phyloP scores from a whole-genome alignment of 2,329 filamentous ascomycete species.

The Escovopsis weberi region DNA sequence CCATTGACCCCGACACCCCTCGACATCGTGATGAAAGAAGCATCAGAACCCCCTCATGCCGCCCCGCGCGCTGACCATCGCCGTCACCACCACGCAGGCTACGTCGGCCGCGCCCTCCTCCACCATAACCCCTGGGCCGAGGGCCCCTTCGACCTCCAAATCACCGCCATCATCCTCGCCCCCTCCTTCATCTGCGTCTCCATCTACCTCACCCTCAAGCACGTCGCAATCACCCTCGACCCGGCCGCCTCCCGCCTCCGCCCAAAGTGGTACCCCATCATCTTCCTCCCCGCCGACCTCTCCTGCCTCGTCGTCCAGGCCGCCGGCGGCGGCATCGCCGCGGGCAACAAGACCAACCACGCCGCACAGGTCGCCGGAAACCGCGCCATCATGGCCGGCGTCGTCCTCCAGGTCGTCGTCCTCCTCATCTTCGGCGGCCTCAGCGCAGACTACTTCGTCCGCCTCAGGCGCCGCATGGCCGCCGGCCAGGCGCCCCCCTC shows the following conservation, averaged over 20 bases:
- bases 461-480: constrained; percentile 25
- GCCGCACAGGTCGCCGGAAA: constrained; percentile 31
- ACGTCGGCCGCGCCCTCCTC: constrained; percentile 36
- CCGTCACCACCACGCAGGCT: constrained; percentile 23
- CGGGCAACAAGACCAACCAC: constrained; percentile 25
- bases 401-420: constrained; percentile 38
- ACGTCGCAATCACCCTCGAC: constrained; percentile 35
- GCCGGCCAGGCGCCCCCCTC: constrained; percentile 13
- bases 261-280: constrained; percentile 36
- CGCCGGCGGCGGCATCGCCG: constrained; percentile 39
- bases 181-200: constrained; percentile 46
- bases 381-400: constrained; percentile 37
- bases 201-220: constrained; percentile 51
- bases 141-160: constrained; percentile 41
- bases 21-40: too few relatives aligned
- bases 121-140: constrained; percentile 39
- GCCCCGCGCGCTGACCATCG: too few relatives aligned
- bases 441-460: constrained; percentile 29
- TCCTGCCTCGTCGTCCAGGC: constrained; percentile 45
- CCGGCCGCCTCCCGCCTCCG: constrained; percentile 35
- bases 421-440: constrained; percentile 30
- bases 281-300: constrained; percentile 46
- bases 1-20: too few relatives aligned
- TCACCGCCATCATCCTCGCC: constrained; percentile 43
- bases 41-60: too few relatives aligned